Evolutionary conservation across 306 rosid genomes (phyloP).

Genomic region (Rubus idaeus): DNA sequence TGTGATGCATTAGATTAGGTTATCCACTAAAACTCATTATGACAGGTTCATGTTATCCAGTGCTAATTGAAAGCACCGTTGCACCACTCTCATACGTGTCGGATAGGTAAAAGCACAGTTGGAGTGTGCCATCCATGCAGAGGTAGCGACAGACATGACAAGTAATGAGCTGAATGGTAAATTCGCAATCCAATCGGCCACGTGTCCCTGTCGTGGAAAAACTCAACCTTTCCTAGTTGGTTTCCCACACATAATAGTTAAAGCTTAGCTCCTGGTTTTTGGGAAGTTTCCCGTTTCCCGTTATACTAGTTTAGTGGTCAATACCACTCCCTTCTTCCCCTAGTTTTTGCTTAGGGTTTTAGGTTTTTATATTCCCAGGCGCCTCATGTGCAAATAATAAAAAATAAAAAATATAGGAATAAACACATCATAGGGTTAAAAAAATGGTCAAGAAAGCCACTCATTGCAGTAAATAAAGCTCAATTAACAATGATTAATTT

Average conservation of each 20-base stretch:
- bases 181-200: background rate
- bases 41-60: too few relatives aligned
- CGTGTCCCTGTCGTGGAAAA: background rate
- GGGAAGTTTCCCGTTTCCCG: constrained; percentile 1
- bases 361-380: constrained; percentile 1
- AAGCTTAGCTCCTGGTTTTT: constrained; percentile 9
- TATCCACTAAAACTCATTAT: background rate
- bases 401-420: background rate
- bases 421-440: background rate
- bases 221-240: background rate
- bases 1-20: background rate
- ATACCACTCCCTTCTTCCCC: constrained; percentile 1
- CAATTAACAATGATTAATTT: background rate
- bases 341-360: background rate
- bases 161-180: background rate
- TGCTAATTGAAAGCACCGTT: background rate
- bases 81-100: background rate
- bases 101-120: background rate
- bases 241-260: background rate
- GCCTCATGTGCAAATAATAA: background rate
- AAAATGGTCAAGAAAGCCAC: too few relatives aligned
- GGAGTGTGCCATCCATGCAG: background rate
- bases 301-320: background rate
- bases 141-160: background rate
- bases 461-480: background rate